phyloP scores from a whole-genome alignment of 495 filamentous ascomycete genomes.

The Aspergillus hancockii region DNA sequence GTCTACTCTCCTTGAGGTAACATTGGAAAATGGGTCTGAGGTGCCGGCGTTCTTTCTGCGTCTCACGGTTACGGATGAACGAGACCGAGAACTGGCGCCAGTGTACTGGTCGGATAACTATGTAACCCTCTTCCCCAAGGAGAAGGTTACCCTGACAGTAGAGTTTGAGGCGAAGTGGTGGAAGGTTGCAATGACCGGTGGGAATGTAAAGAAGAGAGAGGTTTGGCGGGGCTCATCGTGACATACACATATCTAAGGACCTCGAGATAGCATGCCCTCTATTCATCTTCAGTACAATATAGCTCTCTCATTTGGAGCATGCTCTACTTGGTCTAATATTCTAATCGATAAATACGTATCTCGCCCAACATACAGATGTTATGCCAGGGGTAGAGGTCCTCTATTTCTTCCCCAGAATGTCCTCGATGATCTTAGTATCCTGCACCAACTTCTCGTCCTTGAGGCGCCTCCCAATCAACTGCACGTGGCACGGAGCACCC shows the following conservation, averaged over 20 bases:
- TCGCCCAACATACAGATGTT: too few relatives aligned
- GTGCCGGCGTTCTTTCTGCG: constrained; percentile 60
- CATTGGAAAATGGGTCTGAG: constrained; percentile 52
- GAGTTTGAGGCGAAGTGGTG: constrained; percentile 14
- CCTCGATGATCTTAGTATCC: constrained; percentile 22
- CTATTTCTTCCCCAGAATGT: too few relatives aligned
- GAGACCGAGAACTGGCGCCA: constrained; percentile 47
- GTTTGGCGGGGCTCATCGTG: neutral
- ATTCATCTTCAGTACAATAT: too few relatives aligned
- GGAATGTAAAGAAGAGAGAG: constrained; percentile 14
- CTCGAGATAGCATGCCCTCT: too few relatives aligned
- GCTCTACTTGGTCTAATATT: too few relatives aligned
- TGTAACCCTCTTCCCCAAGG: constrained; percentile 59
- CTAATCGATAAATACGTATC: too few relatives aligned
- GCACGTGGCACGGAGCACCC: constrained; percentile 32
- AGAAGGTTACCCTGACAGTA: constrained; percentile 42
- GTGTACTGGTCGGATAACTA: constrained; percentile 65
- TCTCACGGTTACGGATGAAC: constrained; percentile 45
- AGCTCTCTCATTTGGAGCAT: too few relatives aligned
- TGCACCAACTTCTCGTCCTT: constrained; percentile 29
- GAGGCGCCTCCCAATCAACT: constrained; percentile 28
- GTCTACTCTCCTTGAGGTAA: constrained; percentile 24
- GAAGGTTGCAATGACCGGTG: constrained; percentile 20
- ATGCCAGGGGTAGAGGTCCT: too few relatives aligned
- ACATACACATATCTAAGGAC: neutral